Conservation (phyloP, 805 yeast genomes). For the Metschnikowia lochheadii region DNA sequence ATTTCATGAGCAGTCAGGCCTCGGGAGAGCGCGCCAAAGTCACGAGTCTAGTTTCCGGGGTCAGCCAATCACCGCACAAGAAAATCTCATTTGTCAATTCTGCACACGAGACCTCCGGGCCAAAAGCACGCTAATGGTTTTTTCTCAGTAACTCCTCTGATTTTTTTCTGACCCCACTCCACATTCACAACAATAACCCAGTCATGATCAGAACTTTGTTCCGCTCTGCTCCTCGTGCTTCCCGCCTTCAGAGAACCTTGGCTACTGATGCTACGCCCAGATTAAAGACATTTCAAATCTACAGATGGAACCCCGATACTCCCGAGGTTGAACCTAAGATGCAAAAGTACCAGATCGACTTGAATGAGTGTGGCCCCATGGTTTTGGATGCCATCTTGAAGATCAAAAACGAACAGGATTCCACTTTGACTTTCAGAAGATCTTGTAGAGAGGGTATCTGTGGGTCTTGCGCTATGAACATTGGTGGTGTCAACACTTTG, state of each 20-base stretch:
- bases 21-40: conserved; percentile 3
- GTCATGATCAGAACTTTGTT: conserved; percentile 15
- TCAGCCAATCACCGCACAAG: conserved; percentile 17
- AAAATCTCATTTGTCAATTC: conserved; percentile 14
- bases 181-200: conserved; percentile 1
- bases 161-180: neutral
- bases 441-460: conserved; percentile 99
- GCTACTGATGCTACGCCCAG: conserved; percentile 48
- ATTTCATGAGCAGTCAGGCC: neutral
- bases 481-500: conserved; percentile 93
- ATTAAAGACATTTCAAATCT: conserved; percentile 81
- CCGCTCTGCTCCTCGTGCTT: conserved; percentile 15
- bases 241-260: conserved; percentile 15
- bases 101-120: conserved; percentile 14
- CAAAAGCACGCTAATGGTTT: conserved; percentile 2
- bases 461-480: conserved; percentile 99
- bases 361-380: conserved; percentile 96
- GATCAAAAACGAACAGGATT: conserved; percentile 94
- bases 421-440: conserved; percentile 94
- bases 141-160: neutral
- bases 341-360: conserved; percentile 78
- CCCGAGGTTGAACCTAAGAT: conserved; percentile 89
- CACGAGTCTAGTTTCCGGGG: conserved; percentile 14
- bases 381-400: conserved; percentile 89
- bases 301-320: conserved; percentile 97